A percentile compares a stretch with the other conserved stretches of the same genome.
Conservation (phyloP, 139 green algal species). For the Closterium sp. region DNA sequence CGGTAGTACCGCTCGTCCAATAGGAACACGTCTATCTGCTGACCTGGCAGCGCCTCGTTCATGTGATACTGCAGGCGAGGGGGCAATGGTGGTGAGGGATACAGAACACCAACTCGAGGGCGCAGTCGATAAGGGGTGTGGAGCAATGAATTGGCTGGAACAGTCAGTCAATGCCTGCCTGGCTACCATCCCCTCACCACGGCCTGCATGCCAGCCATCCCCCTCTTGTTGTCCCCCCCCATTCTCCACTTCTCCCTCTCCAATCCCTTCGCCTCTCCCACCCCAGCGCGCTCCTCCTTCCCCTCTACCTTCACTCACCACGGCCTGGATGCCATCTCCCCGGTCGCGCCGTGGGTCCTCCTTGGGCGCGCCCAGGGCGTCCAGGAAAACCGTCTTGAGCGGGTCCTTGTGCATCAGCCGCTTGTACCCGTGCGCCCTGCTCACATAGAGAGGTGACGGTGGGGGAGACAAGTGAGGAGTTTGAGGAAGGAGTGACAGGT, state of each 20-base stretch:
- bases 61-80: constrained; percentile 8
- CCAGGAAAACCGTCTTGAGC: constrained; percentile 23
- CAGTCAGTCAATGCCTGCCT: not conserved
- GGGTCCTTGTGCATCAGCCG: constrained; percentile 37
- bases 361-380: constrained; percentile 30
- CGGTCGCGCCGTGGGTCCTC: not conserved
- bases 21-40: constrained; percentile 47
- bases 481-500: too few species aligned
- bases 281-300: too few species aligned
- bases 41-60: constrained; percentile 16
- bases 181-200: not conserved
- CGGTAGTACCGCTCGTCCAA: constrained; percentile 45
- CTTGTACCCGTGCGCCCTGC: constrained; percentile 28
- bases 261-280: too few species aligned
- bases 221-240: too few species aligned
- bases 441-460: not conserved
- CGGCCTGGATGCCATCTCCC: not conserved
- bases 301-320: not conserved
- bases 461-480: not conserved
- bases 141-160: too few species aligned
- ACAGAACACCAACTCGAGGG: too few species aligned
- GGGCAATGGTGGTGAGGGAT: not conserved
- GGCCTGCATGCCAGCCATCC: too few species aligned
- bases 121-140: too few species aligned
- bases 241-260: too few species aligned